Base-by-base conservation (phyloP, 805 yeast genomes). In the Saturnispora dispora region DNA sequence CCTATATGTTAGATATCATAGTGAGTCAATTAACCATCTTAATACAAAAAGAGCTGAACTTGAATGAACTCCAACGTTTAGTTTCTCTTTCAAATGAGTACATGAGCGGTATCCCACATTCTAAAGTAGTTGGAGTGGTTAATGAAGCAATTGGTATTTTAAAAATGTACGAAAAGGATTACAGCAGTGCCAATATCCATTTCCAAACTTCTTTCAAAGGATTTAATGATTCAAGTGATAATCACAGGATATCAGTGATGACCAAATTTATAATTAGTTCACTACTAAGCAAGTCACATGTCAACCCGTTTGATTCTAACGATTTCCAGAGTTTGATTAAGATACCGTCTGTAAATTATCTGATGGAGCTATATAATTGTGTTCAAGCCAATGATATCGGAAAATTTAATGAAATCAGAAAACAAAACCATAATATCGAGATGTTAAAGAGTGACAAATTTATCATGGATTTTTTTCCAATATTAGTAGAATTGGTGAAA, bases 81-180 rank as follows among this genome's bases (percentile, higher is more conserved):
- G 79, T 83, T 56, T 65, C 70, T 27, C 68, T 77, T 53, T 71
- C 83, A 0, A 56, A 69, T n/a, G 56, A 64, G 5, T 69, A 82
- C 20, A 74, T 77, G 7, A 71, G 81, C 0, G 85, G 87, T 2
- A 82, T 85, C 2, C 85, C 89, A 1, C 95, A 88, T 60, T 89
- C 95, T 1, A 71, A 76, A 46, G 80, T 84, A 27, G 71, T 81
- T 64, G 96, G 91, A 1, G 76, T 83, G n/a, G 76, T 87, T 25
- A 75, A 79, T 54, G 91, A 86, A 62, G 82, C 88, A 56, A 87
- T 88, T 0, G 95, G 89, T 2, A 75, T 79, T 49, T 73, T 86
- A 55, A 75, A 77, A 47, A 80, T 85, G 74, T 71, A 76, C 53
- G 75, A 77, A 46, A 76, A 75, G 13, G 77, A 81, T 54, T 86